Evolutionary conservation across 2,329 filamentous ascomycete species (phyloP), one percentile per base, ranked within the genome.

Genomic region (Epichloe bromicola): DNA sequence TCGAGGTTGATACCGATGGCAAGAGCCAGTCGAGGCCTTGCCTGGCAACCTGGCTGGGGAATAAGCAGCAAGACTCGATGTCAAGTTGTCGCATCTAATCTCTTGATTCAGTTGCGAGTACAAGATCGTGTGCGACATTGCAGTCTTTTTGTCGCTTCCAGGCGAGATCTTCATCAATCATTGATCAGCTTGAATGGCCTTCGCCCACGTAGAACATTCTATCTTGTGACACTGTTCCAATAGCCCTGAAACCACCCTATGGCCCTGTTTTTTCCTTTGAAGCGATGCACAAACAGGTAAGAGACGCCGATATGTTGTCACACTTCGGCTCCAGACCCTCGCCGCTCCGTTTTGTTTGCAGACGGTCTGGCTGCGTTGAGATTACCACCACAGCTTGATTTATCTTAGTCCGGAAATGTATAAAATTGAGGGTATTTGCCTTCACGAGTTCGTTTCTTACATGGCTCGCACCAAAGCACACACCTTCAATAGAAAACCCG

Each of bases 101-200:
- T 19, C 36, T 39, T 33, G 46, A 48, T 40, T 20, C 46, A 40
- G 36, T 20, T 48, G 15, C n/a, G 36, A 33, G 36, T 33, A 33
- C 36, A 45, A 11, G 47, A 45, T 50, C 33, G 40, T 30, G 41
- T 46, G 33, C 36, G 26, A 33, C 34, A 30, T 23, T 15, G 26
- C 37, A 20, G 17, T 30, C 20, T 46, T 46, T 3, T 37, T 38
- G 34, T 30, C 20, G 46, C 36, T 48, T 37, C 6, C 36, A 48
- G 23, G 26, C 47, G 47, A 49, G 39, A 42, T 42, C 17, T 49
- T 8, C 11, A 49, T 49, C 47, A 49, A 49, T 36, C 39, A 42
- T 36, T 10, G 17, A 49, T 19, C 48, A 39, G 36, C 14, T 40
- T n/a, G 12, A n/a, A 8, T 45, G 36, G 36, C 20, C n/a, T 30